Evolutionary conservation across 2,329 filamentous ascomycete genomes (phyloP).

Genomic region (Ophiobolus disseminans): DNA sequence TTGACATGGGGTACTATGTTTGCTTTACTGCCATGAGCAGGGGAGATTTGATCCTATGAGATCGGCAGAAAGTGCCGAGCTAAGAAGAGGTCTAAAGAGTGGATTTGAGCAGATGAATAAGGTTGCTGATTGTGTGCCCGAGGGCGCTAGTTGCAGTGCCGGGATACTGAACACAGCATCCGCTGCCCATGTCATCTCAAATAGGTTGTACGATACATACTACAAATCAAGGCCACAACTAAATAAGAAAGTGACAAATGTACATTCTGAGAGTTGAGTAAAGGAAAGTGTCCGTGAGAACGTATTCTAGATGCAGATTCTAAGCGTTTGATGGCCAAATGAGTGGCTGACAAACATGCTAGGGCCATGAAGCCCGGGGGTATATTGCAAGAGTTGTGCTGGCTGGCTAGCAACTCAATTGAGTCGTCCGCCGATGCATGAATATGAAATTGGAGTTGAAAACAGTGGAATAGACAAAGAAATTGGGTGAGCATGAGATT

Average conservation of each 20-base stretch:
- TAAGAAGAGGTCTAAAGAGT: too few species aligned
- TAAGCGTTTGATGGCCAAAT: neutral
- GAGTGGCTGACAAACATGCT: neutral
- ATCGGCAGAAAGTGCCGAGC: too few species aligned
- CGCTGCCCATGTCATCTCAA: neutral
- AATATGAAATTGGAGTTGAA: neutral
- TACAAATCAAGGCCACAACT: too few species aligned
- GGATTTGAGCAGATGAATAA: too few species aligned
- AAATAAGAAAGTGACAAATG: neutral
- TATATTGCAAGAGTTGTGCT: neutral
- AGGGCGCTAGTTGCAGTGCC: too few species aligned
- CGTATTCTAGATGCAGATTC: slow-evolving; percentile 5
- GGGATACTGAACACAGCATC: too few species aligned
- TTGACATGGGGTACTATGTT: too few species aligned
- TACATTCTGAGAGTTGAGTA: neutral
- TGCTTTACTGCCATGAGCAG: too few species aligned
- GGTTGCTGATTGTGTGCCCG: too few species aligned
- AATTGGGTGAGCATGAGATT: neutral
- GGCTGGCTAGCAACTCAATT: neutral
- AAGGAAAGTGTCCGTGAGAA: slow-evolving; percentile 2
- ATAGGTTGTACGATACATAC: neutral
- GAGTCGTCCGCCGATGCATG: neutral
- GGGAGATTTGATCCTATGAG: too few species aligned
- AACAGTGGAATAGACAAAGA: neutral
- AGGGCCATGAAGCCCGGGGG: neutral